Base-by-base conservation (phyloP, 768 basidiomycete species). In the Gloeopeniophorella convolvens region DNA sequence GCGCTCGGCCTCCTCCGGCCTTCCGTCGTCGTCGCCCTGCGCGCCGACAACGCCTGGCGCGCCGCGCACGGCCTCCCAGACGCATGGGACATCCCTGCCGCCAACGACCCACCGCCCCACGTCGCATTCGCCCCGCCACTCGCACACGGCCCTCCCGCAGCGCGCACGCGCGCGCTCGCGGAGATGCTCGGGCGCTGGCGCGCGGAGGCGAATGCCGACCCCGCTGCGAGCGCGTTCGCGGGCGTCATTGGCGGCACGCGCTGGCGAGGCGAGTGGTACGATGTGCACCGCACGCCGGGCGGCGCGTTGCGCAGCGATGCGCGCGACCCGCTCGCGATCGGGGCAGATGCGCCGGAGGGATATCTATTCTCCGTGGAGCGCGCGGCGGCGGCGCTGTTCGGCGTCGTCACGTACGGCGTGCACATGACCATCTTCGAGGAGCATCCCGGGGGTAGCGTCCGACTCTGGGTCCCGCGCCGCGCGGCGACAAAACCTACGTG, bases 331-430 rank as follows among this genome's bases (percentile, higher is more conserved):
- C 54, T 43, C 24, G 57, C n/a, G n/a, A n/a, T 60, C 27, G 45
- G 68, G 26, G 66, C 62, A 21, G 66, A 61, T 4, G 65, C 65
- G 30, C 65, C 62, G 13, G 62, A 66, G 31, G 52, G 91, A 63
- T 87, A 76, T 50, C 89, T 79, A 18, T 96, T 98, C 65, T 78
- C 82, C 64, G 78, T 98, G 77, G 96, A 98, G 66, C 78, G 95
- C 33, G 75, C 89, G 1, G 92, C 91, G 2, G 91, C 89, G 63
- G 78, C 85, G 0, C 68, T 98, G 28, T 97, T 98, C 60, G 93
- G 95, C 3, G 66, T 94, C 6, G 76, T 89, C 44, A 96, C 94
- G 0, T 93, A 88, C 59, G 95, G 96, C 0, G 87, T 95, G 2
- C 96, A 98, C 65, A 79, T 94, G 82, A 88, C 80, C 16, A 78